Conservation (phyloP, 345 rosid species). For the Clausena lansium region DNA sequence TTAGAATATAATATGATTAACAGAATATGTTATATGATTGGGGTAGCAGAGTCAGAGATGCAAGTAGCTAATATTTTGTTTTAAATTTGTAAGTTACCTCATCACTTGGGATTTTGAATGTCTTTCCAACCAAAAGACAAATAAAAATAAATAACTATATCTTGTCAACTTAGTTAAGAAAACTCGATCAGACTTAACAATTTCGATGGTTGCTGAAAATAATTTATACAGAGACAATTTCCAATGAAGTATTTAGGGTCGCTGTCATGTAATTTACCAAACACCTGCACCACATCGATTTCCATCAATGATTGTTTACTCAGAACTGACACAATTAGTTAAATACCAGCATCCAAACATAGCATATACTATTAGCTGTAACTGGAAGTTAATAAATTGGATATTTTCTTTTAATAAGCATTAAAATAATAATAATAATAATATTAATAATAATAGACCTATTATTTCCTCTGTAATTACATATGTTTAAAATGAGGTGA, state of each 20-base stretch:
- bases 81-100: not conserved
- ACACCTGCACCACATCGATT: not conserved
- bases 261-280: not conserved
- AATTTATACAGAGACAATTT: not conserved
- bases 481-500: not conserved
- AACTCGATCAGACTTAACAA: not conserved
- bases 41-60: not conserved
- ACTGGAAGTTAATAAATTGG: not conserved
- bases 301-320: not conserved
- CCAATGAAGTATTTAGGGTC: not conserved
- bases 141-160: not conserved
- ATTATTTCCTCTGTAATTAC: not conserved
- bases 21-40: no score
- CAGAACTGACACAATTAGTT: not conserved
- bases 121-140: not conserved
- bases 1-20: no score
- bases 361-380: not conserved
- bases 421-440: not conserved
- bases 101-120: not conserved
- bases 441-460: no score
- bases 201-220: not conserved
- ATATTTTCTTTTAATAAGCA: not conserved
- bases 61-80: not conserved
- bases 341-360: not conserved
- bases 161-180: not conserved